These are phyloP conservation scores for Alternaria longipes DNA, from an alignment of 2,329 filamentous ascomycete genomes.

Conservation along the genomic window DNA sequence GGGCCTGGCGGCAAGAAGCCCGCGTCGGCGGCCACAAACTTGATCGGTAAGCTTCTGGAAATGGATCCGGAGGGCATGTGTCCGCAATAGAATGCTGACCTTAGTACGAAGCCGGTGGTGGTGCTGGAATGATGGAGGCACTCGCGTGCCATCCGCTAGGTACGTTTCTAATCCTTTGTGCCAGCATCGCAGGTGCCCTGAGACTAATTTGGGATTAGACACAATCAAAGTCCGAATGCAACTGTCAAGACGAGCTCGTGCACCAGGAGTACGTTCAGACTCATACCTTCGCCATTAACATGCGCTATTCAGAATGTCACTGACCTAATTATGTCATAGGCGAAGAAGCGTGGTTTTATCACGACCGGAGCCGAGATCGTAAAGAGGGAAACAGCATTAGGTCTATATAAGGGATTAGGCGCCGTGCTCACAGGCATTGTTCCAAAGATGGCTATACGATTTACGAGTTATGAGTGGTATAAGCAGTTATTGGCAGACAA, in stretches of 20 bases:
- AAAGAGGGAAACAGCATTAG: conserved; percentile 87
- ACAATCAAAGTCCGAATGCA: conserved; percentile 99
- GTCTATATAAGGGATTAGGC: conserved; percentile 97
- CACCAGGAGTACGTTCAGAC: conserved; percentile 72
- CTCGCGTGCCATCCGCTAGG: conserved; percentile 93
- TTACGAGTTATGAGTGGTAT: conserved; percentile 96
- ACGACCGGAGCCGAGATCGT: conserved; percentile 87
- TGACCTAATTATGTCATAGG: conserved; percentile 49
- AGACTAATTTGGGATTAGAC: conserved; percentile 63
- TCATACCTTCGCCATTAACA: background rate
- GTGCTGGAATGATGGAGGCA: conserved; percentile 99
- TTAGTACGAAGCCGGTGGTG: conserved; percentile 78
- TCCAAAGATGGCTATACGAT: conserved; percentile 99
- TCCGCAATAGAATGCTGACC: conserved; percentile 22
- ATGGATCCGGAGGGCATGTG: conserved; percentile 1
- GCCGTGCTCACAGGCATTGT: conserved; percentile 96
- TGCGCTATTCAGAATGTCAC: conserved; percentile 1
- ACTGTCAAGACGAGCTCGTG: conserved; percentile 83
- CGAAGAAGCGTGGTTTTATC: conserved; percentile 85
- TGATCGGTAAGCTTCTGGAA: conserved; percentile 73
- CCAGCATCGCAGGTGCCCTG: background rate
- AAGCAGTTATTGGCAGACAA: conserved; percentile 81
- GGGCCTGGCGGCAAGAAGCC: conserved; percentile 74
- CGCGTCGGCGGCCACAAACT: conserved; percentile 85
- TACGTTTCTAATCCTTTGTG: conserved; percentile 54